Base-by-base conservation (phyloP, 163 green algal species). In the Chlamydomonas reinhardtii region DNA sequence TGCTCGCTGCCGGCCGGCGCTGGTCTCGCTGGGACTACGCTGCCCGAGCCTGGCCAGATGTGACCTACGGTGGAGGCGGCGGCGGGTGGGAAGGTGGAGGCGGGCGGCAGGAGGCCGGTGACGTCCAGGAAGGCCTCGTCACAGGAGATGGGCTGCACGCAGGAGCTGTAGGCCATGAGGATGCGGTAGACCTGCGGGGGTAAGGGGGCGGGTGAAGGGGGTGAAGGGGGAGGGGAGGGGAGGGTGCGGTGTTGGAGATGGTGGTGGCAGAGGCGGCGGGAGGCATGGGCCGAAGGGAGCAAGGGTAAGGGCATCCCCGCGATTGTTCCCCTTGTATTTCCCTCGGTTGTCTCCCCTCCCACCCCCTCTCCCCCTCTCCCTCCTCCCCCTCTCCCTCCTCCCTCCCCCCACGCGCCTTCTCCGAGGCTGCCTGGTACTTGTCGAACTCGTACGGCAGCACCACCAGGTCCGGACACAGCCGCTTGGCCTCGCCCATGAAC, bases 401-500 rank as follows among this genome's bases (percentile, higher is more conserved):
- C 48, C 48, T 9, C 48, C 11, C 48, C 6, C 12, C 48, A 14
- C 48, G 22, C 66, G 95, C 93, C 92, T 94, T 74, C 81, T 97
- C 94, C 29, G 92, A 96, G 27, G 96, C 90, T 22, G 89, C 88
- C 62, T 97, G 82, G 89, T 99, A 99, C 62, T 91, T 88, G 6
- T 98, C 95, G 92, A 99, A 99, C 59, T 98, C 89, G 90, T 99
- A 99, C 2, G 97, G 97, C 88, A 99, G 92, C 32, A 98, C 93
- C 31, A 99, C 83, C 43, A 99, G 91, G 20, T 94, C 68, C 1
- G 98, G 98, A 88, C 98, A 99, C 22, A 93, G 91, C n/a, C 91
- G 48, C 83, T 96, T 97, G 71, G 97, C 98, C 48, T 94, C 89
- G 12, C 79, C 86, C 48, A 99, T 97, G 86, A 94, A 96, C 96